Percentiles rank a stretch among this genome's conserved stretches.
phyloP scores from a whole-genome alignment of 2,329 filamentous ascomycete genomes.

The Aspergillus sp. region DNA sequence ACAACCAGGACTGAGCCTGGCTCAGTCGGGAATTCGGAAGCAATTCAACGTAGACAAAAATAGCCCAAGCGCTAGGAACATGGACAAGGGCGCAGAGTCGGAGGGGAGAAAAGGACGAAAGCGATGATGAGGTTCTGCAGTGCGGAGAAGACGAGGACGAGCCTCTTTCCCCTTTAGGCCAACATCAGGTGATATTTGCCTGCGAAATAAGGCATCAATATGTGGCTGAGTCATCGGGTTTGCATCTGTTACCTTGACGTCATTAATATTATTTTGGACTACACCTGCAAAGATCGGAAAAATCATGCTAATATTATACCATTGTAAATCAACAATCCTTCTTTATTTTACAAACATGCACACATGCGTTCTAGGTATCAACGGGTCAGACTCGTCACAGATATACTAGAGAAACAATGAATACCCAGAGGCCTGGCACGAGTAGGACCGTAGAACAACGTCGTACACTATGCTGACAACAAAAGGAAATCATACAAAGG shows the following conservation, averaged over 20 bases:
- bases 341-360: no score
- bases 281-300: no score
- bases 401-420: no score
- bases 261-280: no score
- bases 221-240: no score
- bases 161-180: neutral
- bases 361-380: no score
- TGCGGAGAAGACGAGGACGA: neutral
- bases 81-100: neutral
- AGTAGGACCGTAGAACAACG: no score
- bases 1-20: conserved; percentile 3
- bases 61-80: neutral
- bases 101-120: neutral
- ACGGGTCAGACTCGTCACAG: no score
- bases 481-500: conserved; percentile 1
- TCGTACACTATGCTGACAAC: neutral
- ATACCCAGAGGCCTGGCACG: no score
- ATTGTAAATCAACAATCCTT: no score
- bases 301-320: no score
- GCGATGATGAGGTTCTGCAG: neutral
- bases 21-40: neutral
- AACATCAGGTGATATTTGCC: neutral
- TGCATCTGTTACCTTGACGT: no score
- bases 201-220: neutral
- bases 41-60: neutral